These are phyloP conservation scores for Paecilomyces fulvus DNA, from an alignment of 2,329 filamentous ascomycete species.

Conservation along the genomic window DNA sequence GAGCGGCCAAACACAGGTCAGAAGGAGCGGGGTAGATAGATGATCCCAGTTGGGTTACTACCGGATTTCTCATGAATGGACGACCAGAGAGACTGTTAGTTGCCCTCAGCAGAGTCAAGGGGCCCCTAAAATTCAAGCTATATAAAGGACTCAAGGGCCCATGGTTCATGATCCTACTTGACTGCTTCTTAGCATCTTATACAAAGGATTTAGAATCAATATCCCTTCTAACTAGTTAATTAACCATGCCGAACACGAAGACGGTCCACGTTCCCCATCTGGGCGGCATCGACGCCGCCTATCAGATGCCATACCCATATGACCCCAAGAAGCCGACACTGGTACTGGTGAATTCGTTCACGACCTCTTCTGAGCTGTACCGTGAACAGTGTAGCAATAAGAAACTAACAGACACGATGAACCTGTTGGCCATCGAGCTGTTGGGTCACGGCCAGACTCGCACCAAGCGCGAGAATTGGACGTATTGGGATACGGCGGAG, in stretches of 20 bases:
- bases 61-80: no score
- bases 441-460: constrained; percentile 46
- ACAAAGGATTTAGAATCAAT: no score
- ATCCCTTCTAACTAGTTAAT: not conserved
- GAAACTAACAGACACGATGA: constrained; percentile 31
- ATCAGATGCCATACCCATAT: constrained; percentile 37
- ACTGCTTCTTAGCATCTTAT: no score
- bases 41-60: not conserved
- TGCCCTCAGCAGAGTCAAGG: no score
- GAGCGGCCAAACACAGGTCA: not conserved
- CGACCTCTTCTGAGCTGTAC: constrained; percentile 41
- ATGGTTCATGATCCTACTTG: no score
- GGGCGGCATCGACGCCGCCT: constrained; percentile 42
- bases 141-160: no score
- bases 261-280: constrained; percentile 41
- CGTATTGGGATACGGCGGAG: constrained; percentile 48
- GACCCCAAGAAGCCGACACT: constrained; percentile 46
- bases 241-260: constrained; percentile 15
- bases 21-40: not conserved
- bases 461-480: constrained; percentile 38
- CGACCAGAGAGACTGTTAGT: no score
- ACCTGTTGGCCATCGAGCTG: constrained; percentile 46
- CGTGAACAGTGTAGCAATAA: constrained; percentile 30
- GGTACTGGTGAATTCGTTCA: constrained; percentile 45
- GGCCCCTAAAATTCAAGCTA: no score